Percentiles rank a stretch among this genome's conserved stretches.
These are phyloP conservation scores for Centrapalus pauciflorus DNA, from an alignment of 129 eudicot species.

Conservation along the genomic window DNA sequence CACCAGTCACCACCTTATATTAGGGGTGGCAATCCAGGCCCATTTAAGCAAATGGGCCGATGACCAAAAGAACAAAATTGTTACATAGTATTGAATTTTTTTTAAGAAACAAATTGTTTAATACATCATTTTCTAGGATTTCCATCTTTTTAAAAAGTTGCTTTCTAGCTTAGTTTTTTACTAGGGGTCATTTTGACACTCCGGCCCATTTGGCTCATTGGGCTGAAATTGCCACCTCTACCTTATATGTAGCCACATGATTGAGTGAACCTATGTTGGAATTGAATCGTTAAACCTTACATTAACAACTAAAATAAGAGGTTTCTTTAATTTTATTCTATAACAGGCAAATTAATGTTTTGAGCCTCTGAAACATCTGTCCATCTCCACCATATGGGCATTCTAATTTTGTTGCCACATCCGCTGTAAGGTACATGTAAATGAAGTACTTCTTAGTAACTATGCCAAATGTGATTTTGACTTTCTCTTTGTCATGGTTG, in stretches of 20 bases:
- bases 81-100: too few relatives aligned
- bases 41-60: too few relatives aligned
- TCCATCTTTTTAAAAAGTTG: too few relatives aligned
- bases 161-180: too few relatives aligned
- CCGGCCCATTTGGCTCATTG: too few relatives aligned
- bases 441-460: not conserved
- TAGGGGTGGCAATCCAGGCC: too few relatives aligned
- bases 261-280: not conserved
- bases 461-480: not conserved
- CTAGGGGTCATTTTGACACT: too few relatives aligned
- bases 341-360: slow-evolving; percentile 5
- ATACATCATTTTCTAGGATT: too few relatives aligned
- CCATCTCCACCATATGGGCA: not conserved
- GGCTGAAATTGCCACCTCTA: too few relatives aligned
- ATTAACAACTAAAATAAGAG: not conserved
- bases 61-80: too few relatives aligned
- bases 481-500: slow-evolving; percentile 8
- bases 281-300: not conserved
- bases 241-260: not conserved
- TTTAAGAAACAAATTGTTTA: too few relatives aligned
- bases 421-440: slow-evolving; percentile 5
- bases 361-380: not conserved
- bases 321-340: not conserved
- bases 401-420: not conserved
- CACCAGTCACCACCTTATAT: too few relatives aligned